phyloP scores from a whole-genome alignment of 2,329 filamentous ascomycete genomes.

The Talaromyces sp. region DNA sequence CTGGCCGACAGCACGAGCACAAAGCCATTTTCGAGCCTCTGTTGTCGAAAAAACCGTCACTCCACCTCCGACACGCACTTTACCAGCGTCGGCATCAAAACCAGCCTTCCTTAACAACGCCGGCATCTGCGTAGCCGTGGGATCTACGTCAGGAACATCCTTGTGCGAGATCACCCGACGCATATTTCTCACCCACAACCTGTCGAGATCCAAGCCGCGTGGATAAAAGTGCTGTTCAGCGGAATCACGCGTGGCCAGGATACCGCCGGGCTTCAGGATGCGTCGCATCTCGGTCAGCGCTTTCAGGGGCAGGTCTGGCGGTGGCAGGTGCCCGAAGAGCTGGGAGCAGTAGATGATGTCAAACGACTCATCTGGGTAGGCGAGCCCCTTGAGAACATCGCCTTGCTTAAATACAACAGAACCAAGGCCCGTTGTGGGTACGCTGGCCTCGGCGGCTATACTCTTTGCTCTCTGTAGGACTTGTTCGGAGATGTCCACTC shows the following conservation, averaged over 20 bases:
- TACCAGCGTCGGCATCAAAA: slow-evolving; percentile 22
- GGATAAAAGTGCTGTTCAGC: slow-evolving; percentile 29
- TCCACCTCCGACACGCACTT: slow-evolving; percentile 25
- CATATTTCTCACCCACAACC: slow-evolving; percentile 22
- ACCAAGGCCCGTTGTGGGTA: slow-evolving; percentile 22
- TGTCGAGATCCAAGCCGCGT: slow-evolving; percentile 21
- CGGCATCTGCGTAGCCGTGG: slow-evolving; percentile 23
- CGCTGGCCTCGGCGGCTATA: slow-evolving; percentile 16
- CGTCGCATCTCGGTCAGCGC: slow-evolving; percentile 52
- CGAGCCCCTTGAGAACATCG: slow-evolving; percentile 37
- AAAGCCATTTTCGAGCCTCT: slow-evolving; percentile 25
- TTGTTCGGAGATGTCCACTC: slow-evolving; percentile 28
- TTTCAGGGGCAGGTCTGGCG: slow-evolving; percentile 38
- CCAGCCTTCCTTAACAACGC: slow-evolving; percentile 26
- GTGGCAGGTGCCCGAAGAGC: slow-evolving; percentile 51
- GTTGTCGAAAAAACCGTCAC: slow-evolving; percentile 22
- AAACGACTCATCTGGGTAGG: slow-evolving; percentile 44
- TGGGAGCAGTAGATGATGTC: slow-evolving; percentile 58
- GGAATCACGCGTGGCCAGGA: slow-evolving; percentile 47
- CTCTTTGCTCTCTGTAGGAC: slow-evolving; percentile 27
- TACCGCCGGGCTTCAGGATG: slow-evolving; percentile 48
- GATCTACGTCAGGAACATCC: slow-evolving; percentile 15
- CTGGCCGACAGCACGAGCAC: slow-evolving; percentile 21
- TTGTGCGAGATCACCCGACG: slow-evolving; percentile 11
- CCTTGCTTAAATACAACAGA: slow-evolving; percentile 28